Base-by-base conservation (phyloP, 2,329 filamentous ascomycete species). In the Xylaria multiplex region DNA sequence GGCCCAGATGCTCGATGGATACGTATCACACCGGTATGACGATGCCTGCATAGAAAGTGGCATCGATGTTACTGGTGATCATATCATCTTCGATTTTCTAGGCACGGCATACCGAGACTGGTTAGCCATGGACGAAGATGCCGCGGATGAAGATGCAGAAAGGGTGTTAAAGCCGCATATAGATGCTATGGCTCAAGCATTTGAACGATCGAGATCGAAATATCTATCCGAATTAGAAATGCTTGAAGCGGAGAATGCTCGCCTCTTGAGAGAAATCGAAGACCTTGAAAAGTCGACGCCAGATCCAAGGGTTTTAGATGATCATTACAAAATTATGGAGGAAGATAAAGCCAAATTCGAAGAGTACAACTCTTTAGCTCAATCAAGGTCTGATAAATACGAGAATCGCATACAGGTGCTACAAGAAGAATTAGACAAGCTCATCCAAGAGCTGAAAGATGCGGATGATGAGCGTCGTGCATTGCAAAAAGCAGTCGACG, bases 261-360 rank as follows among this genome's bases (percentile, higher is more conserved):
- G 90, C 24, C 82, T 99, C 1, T 86, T 91, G 37, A 90, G 93
- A 71, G 93, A 97, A 74, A 94, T 99, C 45, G 91, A 96, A 67
- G 92, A 96, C 66, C 84, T 98, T 40, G 91, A 97, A 75, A 96
- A 96, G 77, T 91, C 90, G 13, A 93, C 91, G 0, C 93, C 93
- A 0, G 90, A 96, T 75, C 89, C 96, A 30, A 90, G 90, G 2
- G 90, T 93, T 63, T 82, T 98, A 27, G 94, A 97, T 77, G 90
- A 94, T 73, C 89, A 95, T 75, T 97, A 95, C 83, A 92, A 93
- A 75, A 95, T 97, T 62, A 88, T 99, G 80, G 93, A 97, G 77
- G 93, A 96, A 73, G 96, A 99, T 80, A 94, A 91, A 74, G 86
- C 90, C 75, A 98, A 99, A 76, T 99, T 98, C 72, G 94, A 97